Evolutionary conservation across 169 alveolate species (phyloP).

Genomic region (Sarcocystis neurona): DNA sequence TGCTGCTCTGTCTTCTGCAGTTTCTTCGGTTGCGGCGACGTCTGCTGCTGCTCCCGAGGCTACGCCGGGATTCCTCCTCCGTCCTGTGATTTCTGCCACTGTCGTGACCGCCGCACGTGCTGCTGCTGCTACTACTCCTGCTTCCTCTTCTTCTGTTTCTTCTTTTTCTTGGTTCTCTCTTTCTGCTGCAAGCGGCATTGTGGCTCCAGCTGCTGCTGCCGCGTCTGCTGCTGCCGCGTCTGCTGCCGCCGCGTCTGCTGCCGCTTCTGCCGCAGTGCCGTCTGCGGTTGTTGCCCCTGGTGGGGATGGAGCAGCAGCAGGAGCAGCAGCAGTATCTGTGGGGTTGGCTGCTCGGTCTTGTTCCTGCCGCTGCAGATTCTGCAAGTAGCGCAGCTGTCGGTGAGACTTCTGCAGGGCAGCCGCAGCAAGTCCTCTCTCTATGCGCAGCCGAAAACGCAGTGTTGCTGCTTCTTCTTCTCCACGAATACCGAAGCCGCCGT

Average conservation of each 20-base stretch:
- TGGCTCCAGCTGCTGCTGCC: constrained; percentile 25
- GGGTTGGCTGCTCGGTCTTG: too few species aligned
- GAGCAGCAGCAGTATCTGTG: constrained; percentile 10
- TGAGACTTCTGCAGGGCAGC: neutral
- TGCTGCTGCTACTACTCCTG: constrained; percentile 16
- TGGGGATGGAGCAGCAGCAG: neutral
- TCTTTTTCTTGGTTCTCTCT: neutral
- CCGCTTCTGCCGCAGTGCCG: constrained; percentile 16
- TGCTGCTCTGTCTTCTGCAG: neutral
- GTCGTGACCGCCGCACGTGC: neutral
- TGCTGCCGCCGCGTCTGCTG: neutral
- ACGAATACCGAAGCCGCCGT: neutral
- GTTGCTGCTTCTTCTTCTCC: neutral
- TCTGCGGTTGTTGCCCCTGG: neutral
- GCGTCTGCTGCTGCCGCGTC: constrained; percentile 12
- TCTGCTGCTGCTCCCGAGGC: too few species aligned
- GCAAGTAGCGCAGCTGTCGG: constrained; percentile 19
- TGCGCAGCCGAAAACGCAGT: neutral
- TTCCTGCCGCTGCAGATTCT: neutral
- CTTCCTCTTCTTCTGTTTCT: neutral
- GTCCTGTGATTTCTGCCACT: too few species aligned
- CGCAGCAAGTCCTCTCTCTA: constrained; percentile 11
- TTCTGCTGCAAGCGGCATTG: neutral
- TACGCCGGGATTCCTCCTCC: too few species aligned
- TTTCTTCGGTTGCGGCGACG: too few species aligned